A percentile compares a stretch with the other conserved stretches of the same genome.
phyloP scores from a whole-genome alignment of 257 asterid species.

The Fraxinus pennsylvanica region DNA sequence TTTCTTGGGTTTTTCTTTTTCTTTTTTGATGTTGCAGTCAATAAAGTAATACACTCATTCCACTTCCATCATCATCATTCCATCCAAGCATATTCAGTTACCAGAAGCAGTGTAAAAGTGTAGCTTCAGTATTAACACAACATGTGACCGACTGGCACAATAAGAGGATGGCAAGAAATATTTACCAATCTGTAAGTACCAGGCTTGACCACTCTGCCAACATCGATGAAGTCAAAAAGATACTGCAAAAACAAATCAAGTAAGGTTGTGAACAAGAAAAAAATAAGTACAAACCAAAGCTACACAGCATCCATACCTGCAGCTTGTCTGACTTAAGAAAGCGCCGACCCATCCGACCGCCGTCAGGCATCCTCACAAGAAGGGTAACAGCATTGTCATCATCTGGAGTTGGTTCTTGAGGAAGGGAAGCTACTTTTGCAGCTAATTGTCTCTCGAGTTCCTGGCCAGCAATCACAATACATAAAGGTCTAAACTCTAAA shows the following conservation, averaged over 20 bases:
- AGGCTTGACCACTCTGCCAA: slow-evolving; percentile 76
- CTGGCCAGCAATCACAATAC: slow-evolving; percentile 33
- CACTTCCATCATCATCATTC: not conserved
- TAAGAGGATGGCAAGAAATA: not conserved
- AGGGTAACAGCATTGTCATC: slow-evolving; percentile 84
- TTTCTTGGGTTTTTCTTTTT: not conserved
- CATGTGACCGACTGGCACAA: not conserved
- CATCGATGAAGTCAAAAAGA: slow-evolving; percentile 85
- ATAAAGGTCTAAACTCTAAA: not conserved
- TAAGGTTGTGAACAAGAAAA: slow-evolving; percentile 15
- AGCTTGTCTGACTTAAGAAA: slow-evolving; percentile 81
- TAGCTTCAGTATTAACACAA: not conserved
- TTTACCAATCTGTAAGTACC: slow-evolving; percentile 92
- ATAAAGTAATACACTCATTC: not conserved
- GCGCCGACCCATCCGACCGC: slow-evolving; percentile 89
- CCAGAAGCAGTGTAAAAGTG: not conserved
- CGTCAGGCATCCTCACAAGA: slow-evolving; percentile 97
- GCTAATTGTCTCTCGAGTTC: slow-evolving; percentile 87
- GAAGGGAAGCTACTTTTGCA: slow-evolving; percentile 91
- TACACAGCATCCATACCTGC: slow-evolving; percentile 56
- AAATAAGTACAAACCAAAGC: not conserved
- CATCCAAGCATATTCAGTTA: not conserved
- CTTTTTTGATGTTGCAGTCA: not conserved
- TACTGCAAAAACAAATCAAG: slow-evolving; percentile 44
- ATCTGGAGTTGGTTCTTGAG: slow-evolving; percentile 77